Percentiles rank a stretch among this genome's conserved stretches.
Evolutionary conservation across 78 protist species (phyloP).

Genomic region (Dictyostelium firmibasis): DNA sequence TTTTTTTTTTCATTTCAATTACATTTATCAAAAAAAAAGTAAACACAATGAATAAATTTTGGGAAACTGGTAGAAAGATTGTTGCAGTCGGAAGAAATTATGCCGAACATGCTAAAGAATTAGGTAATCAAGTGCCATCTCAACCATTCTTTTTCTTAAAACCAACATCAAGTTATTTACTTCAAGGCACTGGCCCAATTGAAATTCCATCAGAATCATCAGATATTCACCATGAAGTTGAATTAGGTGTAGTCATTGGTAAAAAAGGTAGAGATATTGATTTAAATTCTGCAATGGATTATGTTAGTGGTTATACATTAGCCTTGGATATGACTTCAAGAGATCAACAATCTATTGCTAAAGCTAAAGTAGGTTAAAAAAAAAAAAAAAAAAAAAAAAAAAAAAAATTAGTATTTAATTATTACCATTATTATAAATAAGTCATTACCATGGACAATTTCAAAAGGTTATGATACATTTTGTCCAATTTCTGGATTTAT

Average conservation of each 20-base stretch:
- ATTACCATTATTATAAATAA: background rate
- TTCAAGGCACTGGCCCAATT: conserved; percentile 23
- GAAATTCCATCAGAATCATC: conserved; percentile 62
- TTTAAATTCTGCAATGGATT: conserved; percentile 64
- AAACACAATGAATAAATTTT: conserved; percentile 31
- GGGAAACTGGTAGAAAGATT: conserved; percentile 81
- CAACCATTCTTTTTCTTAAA: conserved; percentile 85
- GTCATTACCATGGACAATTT: conserved; percentile 54
- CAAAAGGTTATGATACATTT: conserved; percentile 82
- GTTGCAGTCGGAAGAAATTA: conserved; percentile 84
- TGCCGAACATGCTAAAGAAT: conserved; percentile 82
- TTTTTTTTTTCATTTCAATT: too few species aligned
- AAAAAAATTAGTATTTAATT: background rate
- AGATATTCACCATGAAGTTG: conserved; percentile 83
- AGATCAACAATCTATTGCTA: conserved; percentile 68
- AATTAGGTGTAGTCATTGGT: conserved; percentile 80
- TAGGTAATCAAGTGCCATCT: conserved; percentile 81
- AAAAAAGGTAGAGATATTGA: conserved; percentile 66
- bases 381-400: background rate
- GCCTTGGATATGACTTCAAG: conserved; percentile 81
- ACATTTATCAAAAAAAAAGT: too few species aligned
- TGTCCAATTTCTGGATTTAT: conserved; percentile 81
- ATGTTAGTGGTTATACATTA: conserved; percentile 76
- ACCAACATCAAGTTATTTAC: conserved; percentile 67
- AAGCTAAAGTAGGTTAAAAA: background rate